Evolutionary conservation across 495 filamentous ascomycete genomes (phyloP).

Genomic region (Neurospora sp.): DNA sequence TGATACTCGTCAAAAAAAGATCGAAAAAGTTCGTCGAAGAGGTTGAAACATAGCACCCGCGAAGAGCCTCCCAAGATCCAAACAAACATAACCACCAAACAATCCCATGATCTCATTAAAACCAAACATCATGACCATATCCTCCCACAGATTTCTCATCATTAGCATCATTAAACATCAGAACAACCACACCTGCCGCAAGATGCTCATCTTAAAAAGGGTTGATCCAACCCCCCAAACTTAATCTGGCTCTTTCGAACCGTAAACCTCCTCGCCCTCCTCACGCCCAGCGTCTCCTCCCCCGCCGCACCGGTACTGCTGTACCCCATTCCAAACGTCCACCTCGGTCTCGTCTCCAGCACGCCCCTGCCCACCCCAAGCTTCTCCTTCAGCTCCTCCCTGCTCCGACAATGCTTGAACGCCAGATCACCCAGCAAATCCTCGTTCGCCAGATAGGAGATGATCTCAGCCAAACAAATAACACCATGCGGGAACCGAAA

Average conservation of each 20-base stretch:
- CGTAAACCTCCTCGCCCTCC: constrained; percentile 30
- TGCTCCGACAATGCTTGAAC: constrained; percentile 32
- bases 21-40: neutral
- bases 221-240: neutral
- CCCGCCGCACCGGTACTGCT: neutral
- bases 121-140: neutral
- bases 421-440: constrained; percentile 57
- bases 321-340: constrained; percentile 25
- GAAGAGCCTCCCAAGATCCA: neutral
- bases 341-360: constrained; percentile 25
- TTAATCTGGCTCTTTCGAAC: constrained; percentile 28
- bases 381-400: constrained; percentile 20
- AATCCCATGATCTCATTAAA: neutral
- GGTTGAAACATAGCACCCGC: neutral
- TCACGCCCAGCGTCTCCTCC: constrained; percentile 26
- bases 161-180: neutral
- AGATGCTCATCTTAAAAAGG: neutral
- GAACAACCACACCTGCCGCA: neutral
- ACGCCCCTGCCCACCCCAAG: constrained; percentile 23
- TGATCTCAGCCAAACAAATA: constrained; percentile 61
- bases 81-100: neutral
- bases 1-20: neutral
- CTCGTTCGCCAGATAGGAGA: constrained; percentile 63
- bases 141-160: neutral
- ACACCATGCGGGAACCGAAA: constrained; percentile 62